These are phyloP conservation scores for Cucumis sativus DNA, from an alignment of 306 rosid species.

Conservation along the genomic window Cucumber_9930_V3 NC_026658.2:16843001-16843500, in stretches of 20 bases:
- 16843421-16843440: neutral
- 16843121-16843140: constrained; percentile 5
- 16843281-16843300: constrained; percentile 11
- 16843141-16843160: constrained; percentile 74
- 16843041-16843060: too few species aligned
- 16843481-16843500: neutral
- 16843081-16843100: neutral
- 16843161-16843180: constrained; percentile 45
- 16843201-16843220: constrained; percentile 41
- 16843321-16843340: constrained; percentile 69
- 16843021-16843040: too few species aligned
- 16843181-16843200: constrained; percentile 48
- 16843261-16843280: constrained; percentile 4
- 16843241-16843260: neutral
- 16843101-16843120: neutral
- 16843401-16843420: constrained; percentile 1
- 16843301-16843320: constrained; percentile 47
- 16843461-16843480: neutral
- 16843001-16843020: too few species aligned
- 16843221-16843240: constrained; percentile 25
- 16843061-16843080: neutral
- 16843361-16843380: constrained; percentile 52
- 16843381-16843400: constrained; percentile 51
- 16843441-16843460: neutral
- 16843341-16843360: constrained; percentile 60